Percentiles rank a stretch among this genome's conserved stretches.
Evolutionary conservation across 345 rosid genomes (phyloP).

Genomic region (Aurinia saxatilis): DNA sequence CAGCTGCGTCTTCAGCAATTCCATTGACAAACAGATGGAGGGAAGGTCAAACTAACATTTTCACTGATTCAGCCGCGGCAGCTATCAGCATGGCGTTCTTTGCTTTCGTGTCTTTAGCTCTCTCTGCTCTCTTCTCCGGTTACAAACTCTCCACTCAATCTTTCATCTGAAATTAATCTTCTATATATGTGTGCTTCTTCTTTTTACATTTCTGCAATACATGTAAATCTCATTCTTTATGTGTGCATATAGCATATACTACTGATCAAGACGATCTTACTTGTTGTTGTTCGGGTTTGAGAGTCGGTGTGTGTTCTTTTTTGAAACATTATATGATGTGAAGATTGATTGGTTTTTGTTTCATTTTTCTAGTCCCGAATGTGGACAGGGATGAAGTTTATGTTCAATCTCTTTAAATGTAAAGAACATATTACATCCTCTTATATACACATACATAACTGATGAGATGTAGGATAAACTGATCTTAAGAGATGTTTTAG

Average conservation of each 20-base stretch:
- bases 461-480: too few relatives aligned
- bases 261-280: background rate
- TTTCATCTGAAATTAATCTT: slow-evolving; percentile 30
- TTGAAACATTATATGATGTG: background rate
- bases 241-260: background rate
- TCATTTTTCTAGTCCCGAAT: background rate
- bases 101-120: slow-evolving; percentile 57
- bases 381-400: too few relatives aligned
- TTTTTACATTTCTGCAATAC: background rate
- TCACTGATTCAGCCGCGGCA: slow-evolving; percentile 71
- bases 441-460: too few relatives aligned
- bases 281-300: background rate
- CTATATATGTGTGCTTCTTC: slow-evolving; percentile 8
- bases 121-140: slow-evolving; percentile 72
- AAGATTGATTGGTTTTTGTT: slow-evolving; percentile 15
- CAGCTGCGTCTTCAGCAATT: slow-evolving; percentile 70
- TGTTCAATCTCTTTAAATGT: too few relatives aligned
- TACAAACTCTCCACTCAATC: slow-evolving; percentile 63
- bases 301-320: background rate
- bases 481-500: too few relatives aligned
- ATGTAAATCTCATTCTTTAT: slow-evolving; percentile 17
- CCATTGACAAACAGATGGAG: slow-evolving; percentile 74
- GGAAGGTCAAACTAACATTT: slow-evolving; percentile 47
- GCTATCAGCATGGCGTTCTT: slow-evolving; percentile 69
- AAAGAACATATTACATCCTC: too few relatives aligned